phyloP scores from a whole-genome alignment of 2,329 filamentous ascomycete species.

The Lachnellula hyalina region DNA sequence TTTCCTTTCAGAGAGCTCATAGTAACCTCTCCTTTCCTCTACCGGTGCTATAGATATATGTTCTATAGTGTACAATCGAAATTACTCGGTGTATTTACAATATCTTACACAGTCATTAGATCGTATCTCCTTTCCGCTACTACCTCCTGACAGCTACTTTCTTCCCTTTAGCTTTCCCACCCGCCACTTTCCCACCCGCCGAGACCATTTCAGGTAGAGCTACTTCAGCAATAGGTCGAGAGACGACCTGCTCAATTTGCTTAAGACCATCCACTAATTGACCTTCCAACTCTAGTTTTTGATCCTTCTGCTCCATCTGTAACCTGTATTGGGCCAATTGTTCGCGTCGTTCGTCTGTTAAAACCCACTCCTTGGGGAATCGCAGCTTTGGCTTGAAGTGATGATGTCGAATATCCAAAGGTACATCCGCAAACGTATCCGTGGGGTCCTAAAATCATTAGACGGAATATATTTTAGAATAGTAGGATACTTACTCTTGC shows the following conservation, averaged over 20 bases:
- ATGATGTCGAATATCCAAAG: constrained; percentile 84
- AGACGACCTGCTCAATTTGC: constrained; percentile 40
- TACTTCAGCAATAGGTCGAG: constrained; percentile 12
- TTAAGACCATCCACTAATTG: constrained; percentile 53
- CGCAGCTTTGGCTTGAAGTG: constrained; percentile 58
- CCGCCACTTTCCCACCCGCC: constrained; percentile 15
- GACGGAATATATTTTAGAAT: background rate
- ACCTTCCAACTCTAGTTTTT: constrained; percentile 47
- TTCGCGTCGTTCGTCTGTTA: constrained; percentile 64
- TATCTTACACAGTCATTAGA: constrained; percentile 18
- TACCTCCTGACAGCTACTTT: constrained; percentile 24
- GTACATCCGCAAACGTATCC: constrained; percentile 84
- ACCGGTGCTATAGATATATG: background rate
- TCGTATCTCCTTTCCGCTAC: constrained; percentile 6
- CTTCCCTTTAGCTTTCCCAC: constrained; percentile 12
- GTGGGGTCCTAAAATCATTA: constrained; percentile 50
- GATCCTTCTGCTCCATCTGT: constrained; percentile 48
- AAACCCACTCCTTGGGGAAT: constrained; percentile 79
- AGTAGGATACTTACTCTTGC: constrained; percentile 53
- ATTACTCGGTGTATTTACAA: constrained; percentile 13
- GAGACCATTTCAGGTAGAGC: constrained; percentile 26
- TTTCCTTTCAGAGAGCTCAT: background rate
- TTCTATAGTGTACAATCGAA: constrained; percentile 2
- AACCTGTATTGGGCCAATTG: constrained; percentile 60
- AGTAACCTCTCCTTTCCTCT: too few species aligned